Conservation (phyloP, 768 basidiomycete genomes). For the Cystobasidium onofrii region DNA sequence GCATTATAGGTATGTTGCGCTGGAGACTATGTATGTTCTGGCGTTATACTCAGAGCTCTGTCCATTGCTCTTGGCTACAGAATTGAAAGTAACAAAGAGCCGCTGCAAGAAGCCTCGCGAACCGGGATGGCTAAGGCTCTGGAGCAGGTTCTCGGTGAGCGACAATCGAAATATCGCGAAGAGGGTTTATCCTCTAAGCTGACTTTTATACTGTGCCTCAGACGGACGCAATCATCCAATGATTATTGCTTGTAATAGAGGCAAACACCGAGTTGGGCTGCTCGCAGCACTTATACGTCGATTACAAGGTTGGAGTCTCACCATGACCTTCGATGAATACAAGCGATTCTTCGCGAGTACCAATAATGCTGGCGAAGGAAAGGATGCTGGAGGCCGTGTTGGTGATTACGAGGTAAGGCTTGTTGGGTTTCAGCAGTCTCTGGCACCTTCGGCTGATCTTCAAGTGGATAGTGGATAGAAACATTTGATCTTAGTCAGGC, state of each 20-base stretch:
- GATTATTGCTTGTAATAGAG: constrained; percentile 11
- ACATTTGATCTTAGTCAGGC: constrained; percentile 2
- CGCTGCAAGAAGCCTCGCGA: neutral
- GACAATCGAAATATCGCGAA: too few species aligned
- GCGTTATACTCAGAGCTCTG: neutral
- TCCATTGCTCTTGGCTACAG: neutral
- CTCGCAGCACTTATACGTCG: constrained; percentile 15
- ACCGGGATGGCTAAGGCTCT: constrained; percentile 7
- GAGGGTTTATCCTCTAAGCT: neutral
- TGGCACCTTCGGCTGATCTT: too few species aligned
- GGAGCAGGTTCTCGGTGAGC: constrained; percentile 8
- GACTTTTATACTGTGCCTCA: neutral
- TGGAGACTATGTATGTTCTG: too few species aligned
- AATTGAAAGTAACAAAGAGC: constrained; percentile 23
- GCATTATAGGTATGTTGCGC: constrained; percentile 10
- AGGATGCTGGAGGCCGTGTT: neutral
- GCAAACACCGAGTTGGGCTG: constrained; percentile 10
- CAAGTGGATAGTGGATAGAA: constrained; percentile 21
- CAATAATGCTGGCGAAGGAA: constrained; percentile 15
- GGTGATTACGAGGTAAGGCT: constrained; percentile 18
- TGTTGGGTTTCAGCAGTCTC: neutral
- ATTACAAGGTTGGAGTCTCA: constrained; percentile 19
- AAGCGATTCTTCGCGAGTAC: constrained; percentile 21
- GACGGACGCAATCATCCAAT: constrained; percentile 7
- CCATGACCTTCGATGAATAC: constrained; percentile 23